Evolutionary conservation across 2,329 filamentous ascomycete species (phyloP).

Genomic region (Exophiala spinifera): DNA sequence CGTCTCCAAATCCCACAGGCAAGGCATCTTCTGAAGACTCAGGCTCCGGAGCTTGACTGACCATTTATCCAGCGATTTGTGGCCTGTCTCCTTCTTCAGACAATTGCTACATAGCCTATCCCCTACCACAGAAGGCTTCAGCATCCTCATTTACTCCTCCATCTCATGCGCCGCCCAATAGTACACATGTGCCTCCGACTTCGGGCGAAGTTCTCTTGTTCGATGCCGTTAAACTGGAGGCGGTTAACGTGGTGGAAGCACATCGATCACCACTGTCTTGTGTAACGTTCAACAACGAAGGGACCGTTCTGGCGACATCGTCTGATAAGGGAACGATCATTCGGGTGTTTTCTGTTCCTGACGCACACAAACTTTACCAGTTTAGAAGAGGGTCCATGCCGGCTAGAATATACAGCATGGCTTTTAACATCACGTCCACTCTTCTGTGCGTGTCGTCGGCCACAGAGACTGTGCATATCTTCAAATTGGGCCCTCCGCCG

Average conservation of each 20-base stretch:
- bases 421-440: slow-evolving; percentile 91
- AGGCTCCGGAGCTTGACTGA: not conserved
- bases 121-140: slow-evolving; percentile 66
- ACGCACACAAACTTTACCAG: slow-evolving; percentile 89
- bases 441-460: slow-evolving; percentile 93
- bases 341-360: slow-evolving; percentile 87
- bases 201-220: slow-evolving; percentile 92
- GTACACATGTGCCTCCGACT: slow-evolving; percentile 75
- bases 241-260: slow-evolving; percentile 91
- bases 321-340: slow-evolving; percentile 98
- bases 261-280: slow-evolving; percentile 88
- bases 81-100: slow-evolving; percentile 91
- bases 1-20: slow-evolving; percentile 83
- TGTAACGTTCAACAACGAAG: slow-evolving; percentile 88
- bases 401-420: slow-evolving; percentile 96
- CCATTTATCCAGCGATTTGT: slow-evolving; percentile 64
- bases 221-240: slow-evolving; percentile 82
- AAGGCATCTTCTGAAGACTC: slow-evolving; percentile 28
- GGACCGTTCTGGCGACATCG: slow-evolving; percentile 85
- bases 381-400: slow-evolving; percentile 95
- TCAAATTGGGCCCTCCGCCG: slow-evolving; percentile 61
- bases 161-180: slow-evolving; percentile 78
- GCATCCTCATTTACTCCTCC: slow-evolving; percentile 57
- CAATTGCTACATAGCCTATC: slow-evolving; percentile 93
- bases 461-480: slow-evolving; percentile 95